A percentile compares a stretch with the other conserved stretches of the same genome.
phyloP scores from a whole-genome alignment of 129 eudicot species.

The Deinandra increscens region DNA sequence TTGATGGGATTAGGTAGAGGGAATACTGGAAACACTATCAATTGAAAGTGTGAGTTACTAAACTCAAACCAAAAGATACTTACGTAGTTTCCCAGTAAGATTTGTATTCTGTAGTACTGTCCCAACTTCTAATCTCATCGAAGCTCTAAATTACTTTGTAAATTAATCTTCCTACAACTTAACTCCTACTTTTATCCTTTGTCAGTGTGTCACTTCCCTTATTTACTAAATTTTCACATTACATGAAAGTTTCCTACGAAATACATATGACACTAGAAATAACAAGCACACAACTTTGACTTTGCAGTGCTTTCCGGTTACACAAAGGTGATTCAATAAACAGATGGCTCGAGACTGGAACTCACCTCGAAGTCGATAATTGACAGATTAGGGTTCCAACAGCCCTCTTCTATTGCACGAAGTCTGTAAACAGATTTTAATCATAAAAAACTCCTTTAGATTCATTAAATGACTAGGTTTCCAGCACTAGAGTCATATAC shows the following conservation, averaged over 20 bases:
- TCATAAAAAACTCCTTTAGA: too few species aligned
- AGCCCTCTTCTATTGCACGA: neutral
- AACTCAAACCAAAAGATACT: neutral
- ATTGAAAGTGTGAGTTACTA: neutral
- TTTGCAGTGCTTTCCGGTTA: neutral
- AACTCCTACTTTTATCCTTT: neutral
- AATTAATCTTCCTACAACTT: neutral
- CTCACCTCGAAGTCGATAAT: slow-evolving; percentile 8
- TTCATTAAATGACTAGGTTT: slow-evolving; percentile 4
- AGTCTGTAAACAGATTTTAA: slow-evolving; percentile 5
- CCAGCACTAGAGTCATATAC: neutral
- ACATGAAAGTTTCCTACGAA: neutral
- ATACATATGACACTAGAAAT: neutral
- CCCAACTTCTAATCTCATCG: neutral
- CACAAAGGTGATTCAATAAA: neutral
- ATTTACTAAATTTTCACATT: neutral
- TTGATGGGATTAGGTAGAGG: neutral
- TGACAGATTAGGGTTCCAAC: slow-evolving; percentile 24
- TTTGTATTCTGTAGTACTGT: neutral
- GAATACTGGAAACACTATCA: neutral
- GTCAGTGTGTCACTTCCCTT: neutral
- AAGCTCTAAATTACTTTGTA: neutral
- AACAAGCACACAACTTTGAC: neutral
- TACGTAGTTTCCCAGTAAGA: neutral
- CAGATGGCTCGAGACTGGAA: neutral